Conservation (phyloP, 768 basidiomycete genomes). For the Nidularia pulvinata region DNA sequence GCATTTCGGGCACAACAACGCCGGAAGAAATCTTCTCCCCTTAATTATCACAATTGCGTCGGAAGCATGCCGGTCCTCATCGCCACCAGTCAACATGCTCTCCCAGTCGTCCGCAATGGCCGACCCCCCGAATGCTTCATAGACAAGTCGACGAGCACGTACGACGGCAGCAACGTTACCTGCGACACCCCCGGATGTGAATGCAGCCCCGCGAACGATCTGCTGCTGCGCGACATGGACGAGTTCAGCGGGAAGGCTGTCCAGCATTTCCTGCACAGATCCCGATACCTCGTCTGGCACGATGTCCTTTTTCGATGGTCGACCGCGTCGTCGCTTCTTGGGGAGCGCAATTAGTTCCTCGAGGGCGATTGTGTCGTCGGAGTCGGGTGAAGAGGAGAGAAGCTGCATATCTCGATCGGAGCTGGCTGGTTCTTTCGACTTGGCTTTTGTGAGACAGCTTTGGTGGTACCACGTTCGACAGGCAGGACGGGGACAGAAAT, state of each 20-base stretch:
- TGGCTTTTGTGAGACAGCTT: constrained; percentile 33
- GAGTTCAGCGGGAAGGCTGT: constrained; percentile 15
- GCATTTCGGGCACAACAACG: constrained; percentile 42
- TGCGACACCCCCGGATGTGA: constrained; percentile 30
- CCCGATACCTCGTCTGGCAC: background rate
- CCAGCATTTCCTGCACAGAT: background rate
- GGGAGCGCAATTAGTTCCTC: background rate
- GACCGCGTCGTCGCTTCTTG: background rate
- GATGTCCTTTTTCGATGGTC: background rate
- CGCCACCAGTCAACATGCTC: constrained; percentile 15
- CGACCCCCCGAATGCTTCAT: constrained; percentile 23
- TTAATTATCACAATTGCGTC: constrained; percentile 13
- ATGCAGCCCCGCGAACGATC: constrained; percentile 44
- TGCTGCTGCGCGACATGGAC: constrained; percentile 48
- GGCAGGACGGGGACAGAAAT: constrained; percentile 54
- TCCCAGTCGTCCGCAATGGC: constrained; percentile 42
- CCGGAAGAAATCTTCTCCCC: constrained; percentile 15
- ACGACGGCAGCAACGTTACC: constrained; percentile 51
- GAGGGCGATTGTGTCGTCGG: constrained; percentile 19
- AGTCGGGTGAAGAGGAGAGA: constrained; percentile 33
- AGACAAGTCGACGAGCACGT: constrained; percentile 46
- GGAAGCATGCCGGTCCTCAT: background rate
- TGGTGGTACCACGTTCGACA: constrained; percentile 52
- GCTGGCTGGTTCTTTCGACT: constrained; percentile 14
- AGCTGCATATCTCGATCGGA: constrained; percentile 19